Percentiles rank a stretch among this genome's conserved stretches.
These are phyloP conservation scores for Syzygium syzygioides DNA, from an alignment of 441 rosid genomes.

Conservation along the genomic window DNA sequence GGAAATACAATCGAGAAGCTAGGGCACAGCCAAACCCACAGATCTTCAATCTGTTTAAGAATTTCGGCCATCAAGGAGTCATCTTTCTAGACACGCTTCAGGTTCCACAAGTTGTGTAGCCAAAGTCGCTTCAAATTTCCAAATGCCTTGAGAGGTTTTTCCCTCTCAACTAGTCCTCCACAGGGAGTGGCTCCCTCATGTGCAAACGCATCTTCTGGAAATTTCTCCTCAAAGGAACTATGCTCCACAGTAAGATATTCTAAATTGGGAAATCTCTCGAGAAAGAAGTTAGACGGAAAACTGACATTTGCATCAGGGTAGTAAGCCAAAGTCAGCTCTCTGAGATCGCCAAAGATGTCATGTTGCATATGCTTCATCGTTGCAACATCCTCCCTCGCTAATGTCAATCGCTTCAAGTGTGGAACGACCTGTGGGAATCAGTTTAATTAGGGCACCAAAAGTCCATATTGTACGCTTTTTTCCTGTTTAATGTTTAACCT, in stretches of 20 bases:
- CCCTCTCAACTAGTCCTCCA: not conserved
- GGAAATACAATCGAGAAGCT: not conserved
- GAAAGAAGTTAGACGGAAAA: not conserved
- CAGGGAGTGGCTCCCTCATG: not conserved
- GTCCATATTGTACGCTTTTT: not conserved
- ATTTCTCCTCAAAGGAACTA: not conserved
- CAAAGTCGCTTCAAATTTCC: not conserved
- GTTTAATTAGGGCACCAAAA: not conserved
- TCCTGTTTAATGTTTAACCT: not conserved
- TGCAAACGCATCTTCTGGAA: not conserved
- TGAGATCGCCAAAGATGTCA: not conserved
- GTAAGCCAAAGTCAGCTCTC: not conserved
- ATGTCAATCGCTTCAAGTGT: not conserved
- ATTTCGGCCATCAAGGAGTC: not conserved
- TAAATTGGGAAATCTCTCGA: not conserved
- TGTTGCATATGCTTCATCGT: not conserved
- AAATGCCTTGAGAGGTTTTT: not conserved
- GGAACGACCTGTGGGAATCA: not conserved
- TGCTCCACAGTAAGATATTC: not conserved
- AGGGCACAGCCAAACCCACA: rapidly evolving
- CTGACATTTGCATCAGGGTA: not conserved
- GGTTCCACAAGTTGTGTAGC: rapidly evolving
- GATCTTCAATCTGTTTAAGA: rapidly evolving
- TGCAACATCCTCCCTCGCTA: not conserved
- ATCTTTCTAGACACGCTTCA: rapidly evolving